Base-by-base conservation (phyloP, 1,284 basidiomycete species). In the Cryptococcus jaspeensis region DNA sequence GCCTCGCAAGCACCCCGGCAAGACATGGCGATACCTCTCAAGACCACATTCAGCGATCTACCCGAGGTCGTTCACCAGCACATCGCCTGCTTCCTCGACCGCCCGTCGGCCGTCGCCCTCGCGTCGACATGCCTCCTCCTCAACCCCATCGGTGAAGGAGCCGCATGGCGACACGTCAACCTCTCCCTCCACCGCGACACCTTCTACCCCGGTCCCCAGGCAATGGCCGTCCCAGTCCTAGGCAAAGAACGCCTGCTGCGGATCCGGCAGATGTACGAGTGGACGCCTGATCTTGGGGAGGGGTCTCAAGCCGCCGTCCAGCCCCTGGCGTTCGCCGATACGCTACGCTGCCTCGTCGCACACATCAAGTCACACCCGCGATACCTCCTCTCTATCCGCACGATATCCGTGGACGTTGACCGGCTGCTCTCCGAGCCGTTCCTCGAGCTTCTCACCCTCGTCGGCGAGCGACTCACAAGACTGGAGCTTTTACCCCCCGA, bases 81-180 rank as follows among this genome's bases (percentile, higher is more conserved):
- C 15, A 58, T 58, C 35, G 28, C 45, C n/a, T n/a, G 9, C n/a
- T 28, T 25, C 50, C 46, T 58, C 22, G 52, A 50, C 22, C 45
- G 51, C 13, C 22, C 32, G 5, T 48, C 52, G 12, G 40, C 18
- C 9, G 40, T 53, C 12, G 32, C 39, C 13, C 40, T 58, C 2
- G 56, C 61, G 5, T n/a, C 16, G 23, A 60, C 59, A 22, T 63
- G 61, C 45, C 40, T 39, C 5, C 13, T 35, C 11, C 42, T 61
- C 7, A 48, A 47, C 9, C 22, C 40, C 15, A 15, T 40, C 13
- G 61, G 37, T 5, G 59, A 57, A 49, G 9, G 13, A 9, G 37
- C 40, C 2, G 43, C 48, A 38, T 65, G 63, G 63, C 6, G 38
- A 5, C 53, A 63, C 9, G 38, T 65, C 25, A 55, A 60, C 44